These are phyloP conservation scores for Echinosophora koreensis DNA, from an alignment of 306 rosid species.

Conservation along the genomic window DNA sequence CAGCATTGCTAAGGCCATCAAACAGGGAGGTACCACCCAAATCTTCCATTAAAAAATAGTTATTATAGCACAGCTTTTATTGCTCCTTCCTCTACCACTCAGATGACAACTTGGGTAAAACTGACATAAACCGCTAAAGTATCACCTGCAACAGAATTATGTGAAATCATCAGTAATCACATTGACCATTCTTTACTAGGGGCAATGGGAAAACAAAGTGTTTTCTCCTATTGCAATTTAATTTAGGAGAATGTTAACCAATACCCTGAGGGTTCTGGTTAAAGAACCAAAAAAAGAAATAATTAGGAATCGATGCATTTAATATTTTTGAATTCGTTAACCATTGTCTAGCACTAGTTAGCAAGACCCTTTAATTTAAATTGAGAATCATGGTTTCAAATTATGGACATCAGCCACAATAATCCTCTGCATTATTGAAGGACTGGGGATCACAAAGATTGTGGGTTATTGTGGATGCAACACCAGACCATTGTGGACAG, in stretches of 20 bases:
- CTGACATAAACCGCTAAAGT: not conserved
- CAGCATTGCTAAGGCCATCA: slow-evolving; percentile 57
- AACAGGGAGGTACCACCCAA: slow-evolving; percentile 45
- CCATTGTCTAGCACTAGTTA: too few species aligned
- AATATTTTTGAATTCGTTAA: too few species aligned
- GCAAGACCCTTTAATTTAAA: too few species aligned
- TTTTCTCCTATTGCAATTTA: too few species aligned
- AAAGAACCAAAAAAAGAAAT: too few species aligned
- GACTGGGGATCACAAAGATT: not conserved
- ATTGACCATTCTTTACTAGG: not conserved
- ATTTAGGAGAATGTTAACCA: too few species aligned
- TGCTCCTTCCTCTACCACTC: not conserved
- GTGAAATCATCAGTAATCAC: not conserved
- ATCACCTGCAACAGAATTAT: slow-evolving; percentile 20
- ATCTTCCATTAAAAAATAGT: slow-evolving; percentile 61
- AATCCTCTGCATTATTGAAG: too few species aligned
- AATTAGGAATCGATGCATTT: too few species aligned
- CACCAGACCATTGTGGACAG: not conserved
- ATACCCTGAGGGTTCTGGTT: too few species aligned
- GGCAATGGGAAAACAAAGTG: too few species aligned
- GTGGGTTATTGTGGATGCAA: not conserved
- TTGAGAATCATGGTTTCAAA: too few species aligned
- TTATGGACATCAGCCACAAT: too few species aligned
- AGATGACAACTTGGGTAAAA: not conserved
- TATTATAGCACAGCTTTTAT: not conserved